Percentiles rank a stretch among this genome's conserved stretches.
Evolutionary conservation across 805 yeast species (phyloP).

Genomic region (Phaffomyces thermotolerans): DNA sequence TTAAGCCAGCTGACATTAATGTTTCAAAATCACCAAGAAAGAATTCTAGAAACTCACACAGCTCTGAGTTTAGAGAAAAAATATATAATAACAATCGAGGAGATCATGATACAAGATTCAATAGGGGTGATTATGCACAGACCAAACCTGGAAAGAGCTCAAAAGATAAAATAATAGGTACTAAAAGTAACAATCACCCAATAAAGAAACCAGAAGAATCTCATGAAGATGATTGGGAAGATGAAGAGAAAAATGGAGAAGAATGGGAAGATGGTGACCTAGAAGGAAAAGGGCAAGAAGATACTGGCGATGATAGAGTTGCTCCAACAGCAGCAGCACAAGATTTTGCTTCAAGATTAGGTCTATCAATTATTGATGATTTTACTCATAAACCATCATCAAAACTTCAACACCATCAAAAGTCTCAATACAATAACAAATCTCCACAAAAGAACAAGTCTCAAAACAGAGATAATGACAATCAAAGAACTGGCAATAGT

Average conservation of each 20-base stretch:
- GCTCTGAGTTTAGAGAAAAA: no score
- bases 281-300: background rate
- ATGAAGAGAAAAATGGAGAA: background rate
- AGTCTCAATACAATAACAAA: no score
- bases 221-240: no score
- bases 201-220: no score
- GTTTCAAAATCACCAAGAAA: background rate
- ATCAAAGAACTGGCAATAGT: background rate
- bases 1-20: background rate
- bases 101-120: no score
- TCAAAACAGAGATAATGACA: conserved; percentile 3
- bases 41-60: no score
- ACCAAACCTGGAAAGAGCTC: no score
- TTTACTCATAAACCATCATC: background rate
- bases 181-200: no score
- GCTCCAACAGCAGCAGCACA: conserved; percentile 18
- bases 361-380: conserved; percentile 6
- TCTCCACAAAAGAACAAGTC: no score
- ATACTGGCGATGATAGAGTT: conserved; percentile 5
- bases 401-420: background rate
- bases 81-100: no score
- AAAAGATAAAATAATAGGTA: no score
- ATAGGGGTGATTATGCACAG: no score
- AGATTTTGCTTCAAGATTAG: conserved; percentile 20
- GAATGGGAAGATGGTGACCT: conserved; percentile 11